These are phyloP conservation scores for Aspergillus caelatus DNA, from an alignment of 2,329 filamentous ascomycete species.

Conservation along the genomic window DNA sequence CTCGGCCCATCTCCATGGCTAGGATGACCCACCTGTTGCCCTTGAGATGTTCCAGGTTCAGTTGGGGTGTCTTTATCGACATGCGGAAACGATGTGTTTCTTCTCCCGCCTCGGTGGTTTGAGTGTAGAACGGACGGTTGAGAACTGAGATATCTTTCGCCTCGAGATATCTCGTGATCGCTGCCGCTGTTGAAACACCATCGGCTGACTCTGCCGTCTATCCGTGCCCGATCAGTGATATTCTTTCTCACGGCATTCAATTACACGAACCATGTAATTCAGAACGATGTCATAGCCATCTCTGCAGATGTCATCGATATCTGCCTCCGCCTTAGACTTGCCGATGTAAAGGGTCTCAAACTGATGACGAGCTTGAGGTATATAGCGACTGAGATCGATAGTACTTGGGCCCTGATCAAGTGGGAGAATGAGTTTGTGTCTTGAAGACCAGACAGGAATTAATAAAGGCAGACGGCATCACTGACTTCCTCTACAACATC, in stretches of 20 bases:
- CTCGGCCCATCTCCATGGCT: neutral
- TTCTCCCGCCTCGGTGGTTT: neutral
- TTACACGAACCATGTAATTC: slow-evolving; percentile 10
- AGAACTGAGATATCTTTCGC: slow-evolving; percentile 9
- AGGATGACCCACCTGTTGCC: neutral
- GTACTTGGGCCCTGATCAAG: neutral
- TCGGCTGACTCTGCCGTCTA: neutral
- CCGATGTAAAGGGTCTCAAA: slow-evolving; percentile 8
- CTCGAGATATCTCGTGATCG: slow-evolving; percentile 10
- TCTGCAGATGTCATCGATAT: slow-evolving; percentile 14
- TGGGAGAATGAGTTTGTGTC: neutral
- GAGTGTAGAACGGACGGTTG: neutral
- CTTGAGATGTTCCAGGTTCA: neutral
- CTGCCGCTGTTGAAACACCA: slow-evolving; percentile 3
- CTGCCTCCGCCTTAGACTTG: slow-evolving; percentile 5
- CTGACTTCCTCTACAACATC: neutral
- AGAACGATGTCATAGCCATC: slow-evolving; percentile 10
- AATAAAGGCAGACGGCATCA: neutral
- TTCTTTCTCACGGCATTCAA: neutral
- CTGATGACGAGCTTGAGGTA: slow-evolving; percentile 1
- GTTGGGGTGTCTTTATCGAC: too few species aligned
- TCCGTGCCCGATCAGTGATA: neutral
- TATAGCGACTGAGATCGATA: slow-evolving; percentile 11
- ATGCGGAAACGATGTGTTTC: neutral
- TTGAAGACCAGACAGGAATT: neutral